Base-by-base conservation (phyloP, 441 rosid genomes). In the Gossypium lobatum region DNA sequence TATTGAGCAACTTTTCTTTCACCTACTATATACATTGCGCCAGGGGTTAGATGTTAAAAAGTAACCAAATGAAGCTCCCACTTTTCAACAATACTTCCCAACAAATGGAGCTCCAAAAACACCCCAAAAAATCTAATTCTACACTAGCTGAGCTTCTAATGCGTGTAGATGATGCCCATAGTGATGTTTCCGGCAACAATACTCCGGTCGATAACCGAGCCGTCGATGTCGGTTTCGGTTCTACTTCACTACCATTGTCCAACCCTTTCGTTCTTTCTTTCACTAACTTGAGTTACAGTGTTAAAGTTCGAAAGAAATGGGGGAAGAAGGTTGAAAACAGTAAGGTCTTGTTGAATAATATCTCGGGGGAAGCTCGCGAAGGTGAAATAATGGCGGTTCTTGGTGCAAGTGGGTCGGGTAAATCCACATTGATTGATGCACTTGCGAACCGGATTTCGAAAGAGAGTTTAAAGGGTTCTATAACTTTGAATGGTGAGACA, bases 351-450 rank as follows among this genome's bases (percentile, higher is more conserved):
- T 55, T 90, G 73, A 85, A 88, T 73, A 85, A 77, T 11, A 75
- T 87, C 14, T 84, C 87, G 0, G 93, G 91, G 2, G 90, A 87
- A 73, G 93, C 96, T 0, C 82, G 80, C 31, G 93, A 90, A 85
- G 96, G 96, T 1, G 93, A 90, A 77, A 86, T 90, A 80, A 85
- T 87, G 92, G 93, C 89, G 1, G 91, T 90, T 72, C 90, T 90
- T 50, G 96, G 96, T 3, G 91, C 93, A 1, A 88, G 90, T 68
- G 96, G 95, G 23, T 86, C 93, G 0, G 95, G 95, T 1, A 90
- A 90, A 67, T 90, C 95, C 2, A 90, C 95, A 0, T 69, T 90
- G 64, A 90, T 90, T 1, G 95, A 90, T 68, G 96, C 96, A 10
- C 80, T 90, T 26, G 96, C 96, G 1, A 83, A 81, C 75, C 70